Evolutionary conservation across 2,329 filamentous ascomycete genomes (phyloP).

Genomic region (Fusarium nodosum): DNA sequence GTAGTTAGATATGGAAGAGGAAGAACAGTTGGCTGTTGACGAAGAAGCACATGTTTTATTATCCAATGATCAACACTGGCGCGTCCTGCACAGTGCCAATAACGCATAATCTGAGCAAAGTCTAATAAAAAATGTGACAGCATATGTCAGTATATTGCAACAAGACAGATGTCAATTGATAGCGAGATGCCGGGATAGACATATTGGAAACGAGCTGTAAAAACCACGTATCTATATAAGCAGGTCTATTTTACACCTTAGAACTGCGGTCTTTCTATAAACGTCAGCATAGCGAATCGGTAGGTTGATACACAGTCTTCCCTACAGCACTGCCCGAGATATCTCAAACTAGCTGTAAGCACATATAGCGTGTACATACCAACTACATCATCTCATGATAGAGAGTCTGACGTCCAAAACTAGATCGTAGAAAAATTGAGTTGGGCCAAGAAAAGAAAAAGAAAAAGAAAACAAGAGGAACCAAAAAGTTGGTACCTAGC

Average conservation of each 20-base stretch:
- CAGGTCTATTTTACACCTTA: no score
- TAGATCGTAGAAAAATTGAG: background rate
- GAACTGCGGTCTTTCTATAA: background rate
- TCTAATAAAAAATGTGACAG: background rate
- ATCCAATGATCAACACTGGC: constrained; percentile 3
- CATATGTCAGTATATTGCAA: background rate
- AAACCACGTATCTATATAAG: no score
- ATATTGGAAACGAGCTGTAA: background rate
- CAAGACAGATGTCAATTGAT: background rate
- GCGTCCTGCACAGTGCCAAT: constrained; percentile 16
- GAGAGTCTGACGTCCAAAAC: background rate
- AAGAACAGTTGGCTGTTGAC: background rate
- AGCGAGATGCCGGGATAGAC: no score
- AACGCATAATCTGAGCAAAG: no score
- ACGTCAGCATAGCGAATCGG: background rate
- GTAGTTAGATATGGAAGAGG: background rate
- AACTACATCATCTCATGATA: background rate
- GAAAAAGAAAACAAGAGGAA: background rate
- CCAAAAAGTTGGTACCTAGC: background rate
- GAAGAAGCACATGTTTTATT: constrained; percentile 18
- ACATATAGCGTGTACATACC: background rate
- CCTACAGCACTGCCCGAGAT: background rate
- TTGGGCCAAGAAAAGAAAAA: background rate
- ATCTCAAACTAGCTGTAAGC: no score
- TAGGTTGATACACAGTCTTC: background rate